phyloP scores from a whole-genome alignment of 2,329 filamentous ascomycete species.

The Fonsecaea nubica region DNA sequence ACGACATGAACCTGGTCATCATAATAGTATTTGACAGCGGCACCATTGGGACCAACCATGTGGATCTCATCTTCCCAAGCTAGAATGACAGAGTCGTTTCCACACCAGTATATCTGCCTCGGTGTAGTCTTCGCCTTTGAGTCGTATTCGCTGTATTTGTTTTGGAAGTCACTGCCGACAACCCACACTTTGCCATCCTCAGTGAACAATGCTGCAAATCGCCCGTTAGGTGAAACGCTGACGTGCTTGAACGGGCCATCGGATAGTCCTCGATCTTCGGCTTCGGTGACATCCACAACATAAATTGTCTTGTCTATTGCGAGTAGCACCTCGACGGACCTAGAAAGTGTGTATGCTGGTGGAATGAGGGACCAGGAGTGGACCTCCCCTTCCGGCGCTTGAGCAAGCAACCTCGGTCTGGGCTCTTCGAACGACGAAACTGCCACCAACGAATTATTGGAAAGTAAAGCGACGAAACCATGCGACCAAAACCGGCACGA shows the following conservation, averaged over 20 bases:
- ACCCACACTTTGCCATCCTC: slow-evolving; percentile 86
- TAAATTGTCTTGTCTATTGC: slow-evolving; percentile 85
- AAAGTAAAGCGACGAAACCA: slow-evolving; percentile 90
- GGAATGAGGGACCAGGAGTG: slow-evolving; percentile 89
- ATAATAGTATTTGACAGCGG: slow-evolving; percentile 79
- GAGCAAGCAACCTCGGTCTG: slow-evolving; percentile 79
- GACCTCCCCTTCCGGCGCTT: slow-evolving; percentile 77
- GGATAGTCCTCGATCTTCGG: slow-evolving; percentile 87
- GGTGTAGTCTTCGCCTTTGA: slow-evolving; percentile 84
- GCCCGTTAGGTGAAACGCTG: slow-evolving; percentile 87
- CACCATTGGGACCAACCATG: slow-evolving; percentile 82
- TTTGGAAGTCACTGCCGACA: slow-evolving; percentile 93
- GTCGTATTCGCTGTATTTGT: slow-evolving; percentile 87
- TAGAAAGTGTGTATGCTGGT: slow-evolving; percentile 84
- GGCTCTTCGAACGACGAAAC: slow-evolving; percentile 93
- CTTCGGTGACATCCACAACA: slow-evolving; percentile 84
- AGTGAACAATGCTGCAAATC: slow-evolving; percentile 86
- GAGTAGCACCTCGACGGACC: slow-evolving; percentile 89
- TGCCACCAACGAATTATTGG: slow-evolving; percentile 83
- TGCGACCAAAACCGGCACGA: slow-evolving; percentile 90
- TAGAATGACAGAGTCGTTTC: slow-evolving; percentile 88
- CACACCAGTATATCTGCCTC: slow-evolving; percentile 92
- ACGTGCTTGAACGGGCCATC: slow-evolving; percentile 93
- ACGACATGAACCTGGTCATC: slow-evolving; percentile 89
- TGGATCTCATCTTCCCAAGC: slow-evolving; percentile 99